phyloP scores from a whole-genome alignment of 78 protist species.

The Diacronema lutheri region DNA sequence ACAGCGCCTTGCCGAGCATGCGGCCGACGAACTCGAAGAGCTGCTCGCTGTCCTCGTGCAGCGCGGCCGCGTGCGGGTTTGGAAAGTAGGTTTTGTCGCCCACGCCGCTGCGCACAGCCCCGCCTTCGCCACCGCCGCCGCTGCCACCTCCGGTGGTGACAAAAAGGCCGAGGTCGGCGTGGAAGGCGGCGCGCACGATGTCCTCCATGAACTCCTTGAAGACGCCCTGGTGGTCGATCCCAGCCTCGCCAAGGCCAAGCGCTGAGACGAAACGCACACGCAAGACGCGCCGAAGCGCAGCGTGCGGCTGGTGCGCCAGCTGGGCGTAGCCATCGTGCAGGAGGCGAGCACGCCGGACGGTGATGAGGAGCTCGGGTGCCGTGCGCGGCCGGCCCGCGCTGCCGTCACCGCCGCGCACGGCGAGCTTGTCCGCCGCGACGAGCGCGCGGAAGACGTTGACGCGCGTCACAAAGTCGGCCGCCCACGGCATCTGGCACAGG shows the following conservation, averaged over 20 bases:
- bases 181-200: background rate
- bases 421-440: too few relatives aligned
- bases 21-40: background rate
- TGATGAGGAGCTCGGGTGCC: background rate
- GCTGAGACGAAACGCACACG: background rate
- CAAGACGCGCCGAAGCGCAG: background rate
- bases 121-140: background rate
- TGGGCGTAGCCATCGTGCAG: slow-evolving; percentile 11
- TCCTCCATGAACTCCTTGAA: slow-evolving; percentile 26
- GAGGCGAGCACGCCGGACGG: background rate
- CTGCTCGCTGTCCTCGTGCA: background rate
- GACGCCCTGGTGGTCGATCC: slow-evolving; percentile 18
- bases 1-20: slow-evolving; percentile 25
- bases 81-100: background rate
- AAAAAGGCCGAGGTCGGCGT: background rate
- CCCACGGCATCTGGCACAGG: background rate
- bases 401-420: background rate
- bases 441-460: slow-evolving; percentile 5
- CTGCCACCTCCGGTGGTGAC: background rate
- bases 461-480: background rate
- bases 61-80: background rate
- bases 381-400: background rate
- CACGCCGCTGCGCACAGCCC: background rate
- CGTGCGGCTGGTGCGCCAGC: background rate
- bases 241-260: slow-evolving; percentile 18